Evolutionary conservation across 192 early-diverging fungal genomes (phyloP), one percentile per base, ranked within the genome.

Genomic region (Linnemannia zychae): DNA sequence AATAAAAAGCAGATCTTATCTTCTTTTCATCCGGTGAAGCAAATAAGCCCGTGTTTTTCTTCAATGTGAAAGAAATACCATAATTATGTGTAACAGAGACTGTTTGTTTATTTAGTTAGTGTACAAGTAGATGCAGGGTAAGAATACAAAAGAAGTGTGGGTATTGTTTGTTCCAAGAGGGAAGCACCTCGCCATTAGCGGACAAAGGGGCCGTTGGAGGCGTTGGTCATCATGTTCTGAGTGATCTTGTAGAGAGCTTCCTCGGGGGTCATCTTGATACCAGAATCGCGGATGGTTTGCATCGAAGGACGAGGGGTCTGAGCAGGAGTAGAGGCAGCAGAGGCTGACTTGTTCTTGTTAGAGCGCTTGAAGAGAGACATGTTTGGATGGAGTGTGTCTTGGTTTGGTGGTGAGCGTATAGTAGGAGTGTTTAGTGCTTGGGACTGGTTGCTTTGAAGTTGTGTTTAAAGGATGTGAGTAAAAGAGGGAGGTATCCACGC

Each of bases 321-420:
- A n/a, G 78, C 71, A 44, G 72, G 77, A 37, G 78, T 80, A 7
- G 78, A 53, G 66, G 72, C 78, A 68, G 78, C 66, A 38, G 78
- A 80, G 72, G 78, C 63, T 18, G 78, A 66, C 71, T 79, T 66
- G 78, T 74, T 80, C 78, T 74, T 80, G 65, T 73, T 69, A 28
- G 78, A 80, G 40, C 37, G 40, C 78, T 74, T 80, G 72, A 80
- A 80, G 72, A 80, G 52, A 44, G 63, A 22, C 78, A 80, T 80
- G 63, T 33, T 68, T 65, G 33, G 17, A 22, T 18, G 47, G 46
- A 33, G 40, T 66, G 65, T 49, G 44, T 66, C 63, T 34, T 40
- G 60, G 28, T 31, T 18, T 50, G 49, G n/a, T n/a, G n/a, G n/a
- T n/a, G n/a, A n/a, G n/a, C n/a, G n/a, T n/a, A n/a, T n/a, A n/a